These are phyloP conservation scores for Fennellomyces sp. DNA, from an alignment of 371 early-diverging fungal genomes.

Conservation along the genomic window DNA sequence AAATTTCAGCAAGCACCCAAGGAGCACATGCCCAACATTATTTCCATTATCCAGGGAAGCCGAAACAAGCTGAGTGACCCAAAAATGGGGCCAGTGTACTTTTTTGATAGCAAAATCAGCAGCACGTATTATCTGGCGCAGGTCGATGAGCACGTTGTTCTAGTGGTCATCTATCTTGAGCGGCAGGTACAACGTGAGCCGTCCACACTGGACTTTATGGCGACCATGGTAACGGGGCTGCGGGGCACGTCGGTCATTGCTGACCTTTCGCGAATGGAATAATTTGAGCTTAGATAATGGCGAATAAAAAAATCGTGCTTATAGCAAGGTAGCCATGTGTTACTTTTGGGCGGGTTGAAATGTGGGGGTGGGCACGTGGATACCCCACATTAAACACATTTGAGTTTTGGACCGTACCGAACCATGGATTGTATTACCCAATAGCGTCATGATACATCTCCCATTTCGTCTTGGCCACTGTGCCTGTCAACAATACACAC, in stretches of 20 bases:
- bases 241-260: constrained; percentile 43
- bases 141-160: constrained; percentile 57
- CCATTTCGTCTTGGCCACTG: not conserved
- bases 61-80: constrained; percentile 47
- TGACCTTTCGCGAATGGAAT: constrained; percentile 28
- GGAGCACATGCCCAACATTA: constrained; percentile 65
- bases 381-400: not conserved
- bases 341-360: too few relatives aligned
- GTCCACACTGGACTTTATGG: constrained; percentile 57
- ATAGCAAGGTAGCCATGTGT: too few relatives aligned
- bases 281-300: not conserved
- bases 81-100: constrained; percentile 44
- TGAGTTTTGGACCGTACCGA: not conserved
- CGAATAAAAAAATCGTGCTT: not conserved
- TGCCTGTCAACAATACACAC: not conserved
- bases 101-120: constrained; percentile 58
- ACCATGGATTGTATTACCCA: not conserved
- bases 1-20: constrained; percentile 51
- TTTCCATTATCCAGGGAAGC: constrained; percentile 66
- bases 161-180: constrained; percentile 63
- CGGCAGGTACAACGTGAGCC: constrained; percentile 54
- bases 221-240: constrained; percentile 33
- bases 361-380: too few relatives aligned
- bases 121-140: constrained; percentile 65
- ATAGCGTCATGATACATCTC: not conserved